Evolutionary conservation across 306 rosid genomes (phyloP).

Genomic region (Fagus sylvatica): DNA sequence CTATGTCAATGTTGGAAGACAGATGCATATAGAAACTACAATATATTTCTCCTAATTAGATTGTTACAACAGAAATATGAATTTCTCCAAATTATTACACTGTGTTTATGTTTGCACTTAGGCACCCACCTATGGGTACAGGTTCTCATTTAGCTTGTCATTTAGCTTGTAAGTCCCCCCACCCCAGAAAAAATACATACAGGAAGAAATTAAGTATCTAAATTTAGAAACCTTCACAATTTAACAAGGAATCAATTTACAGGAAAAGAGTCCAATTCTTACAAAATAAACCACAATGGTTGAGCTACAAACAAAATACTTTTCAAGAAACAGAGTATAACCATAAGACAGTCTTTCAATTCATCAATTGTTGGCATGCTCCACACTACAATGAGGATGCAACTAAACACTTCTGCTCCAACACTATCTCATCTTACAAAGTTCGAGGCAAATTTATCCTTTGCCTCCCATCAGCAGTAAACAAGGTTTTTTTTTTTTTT

Average conservation of each 20-base stretch:
- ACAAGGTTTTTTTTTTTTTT: background rate
- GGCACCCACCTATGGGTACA: background rate
- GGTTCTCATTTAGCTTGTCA: background rate
- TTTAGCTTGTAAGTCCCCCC: background rate
- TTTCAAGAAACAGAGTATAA: background rate
- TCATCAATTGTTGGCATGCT: background rate
- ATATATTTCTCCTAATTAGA: background rate
- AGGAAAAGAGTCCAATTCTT: background rate
- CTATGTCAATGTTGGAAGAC: slow-evolving; percentile 12
- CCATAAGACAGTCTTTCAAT: background rate
- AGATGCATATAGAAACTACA: slow-evolving; percentile 5
- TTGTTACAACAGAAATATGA: background rate
- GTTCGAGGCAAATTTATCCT: background rate
- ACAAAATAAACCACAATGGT: background rate
- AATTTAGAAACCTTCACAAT: background rate
- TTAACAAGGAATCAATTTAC: background rate
- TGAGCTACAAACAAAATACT: background rate
- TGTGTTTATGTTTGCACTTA: background rate
- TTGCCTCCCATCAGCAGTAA: background rate
- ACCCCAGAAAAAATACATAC: background rate
- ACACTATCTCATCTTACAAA: background rate
- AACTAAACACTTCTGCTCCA: background rate
- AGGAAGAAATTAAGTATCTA: background rate
- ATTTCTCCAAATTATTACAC: background rate
- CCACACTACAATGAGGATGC: background rate